These are phyloP conservation scores for Penicillium ucsense DNA, from an alignment of 495 filamentous ascomycete genomes.

Conservation along the genomic window DNA sequence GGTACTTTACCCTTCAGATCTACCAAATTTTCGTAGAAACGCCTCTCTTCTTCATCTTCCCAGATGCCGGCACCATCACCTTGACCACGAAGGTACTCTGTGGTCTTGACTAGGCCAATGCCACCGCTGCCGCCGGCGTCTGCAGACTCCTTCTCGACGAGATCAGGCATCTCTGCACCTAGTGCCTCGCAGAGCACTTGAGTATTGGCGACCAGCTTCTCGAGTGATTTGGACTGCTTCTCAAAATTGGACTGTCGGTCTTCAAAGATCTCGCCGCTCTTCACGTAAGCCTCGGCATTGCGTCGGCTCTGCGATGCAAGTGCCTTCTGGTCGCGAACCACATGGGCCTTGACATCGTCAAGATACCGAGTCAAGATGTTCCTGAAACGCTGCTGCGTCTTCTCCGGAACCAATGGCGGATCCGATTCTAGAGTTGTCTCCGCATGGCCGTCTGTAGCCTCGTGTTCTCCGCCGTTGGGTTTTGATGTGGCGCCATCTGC, in stretches of 20 bases:
- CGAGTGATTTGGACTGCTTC: conserved; percentile 80
- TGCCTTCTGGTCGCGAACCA: conserved; percentile 81
- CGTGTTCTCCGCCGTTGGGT: conserved; percentile 35
- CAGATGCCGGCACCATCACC: conserved; percentile 93
- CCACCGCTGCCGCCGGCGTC: conserved; percentile 54
- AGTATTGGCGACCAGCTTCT: conserved; percentile 82
- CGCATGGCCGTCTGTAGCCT: conserved; percentile 32
- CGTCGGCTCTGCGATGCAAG: conserved; percentile 74
- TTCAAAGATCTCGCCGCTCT: conserved; percentile 97
- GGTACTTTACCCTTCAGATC: conserved; percentile 95
- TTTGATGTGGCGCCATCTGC: conserved; percentile 67
- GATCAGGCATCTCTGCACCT: conserved; percentile 87
- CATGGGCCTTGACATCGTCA: conserved; percentile 83
- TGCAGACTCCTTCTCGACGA: conserved; percentile 70
- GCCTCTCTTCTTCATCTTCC: conserved; percentile 96
- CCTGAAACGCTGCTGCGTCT: conserved; percentile 76
- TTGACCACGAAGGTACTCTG: conserved; percentile 84
- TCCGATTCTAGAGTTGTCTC: conserved; percentile 39
- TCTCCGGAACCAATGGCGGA: conserved; percentile 60
- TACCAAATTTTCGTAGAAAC: conserved; percentile 94
- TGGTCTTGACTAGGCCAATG: conserved; percentile 89
- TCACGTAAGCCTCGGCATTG: conserved; percentile 97
- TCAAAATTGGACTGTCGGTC: conserved; percentile 95
- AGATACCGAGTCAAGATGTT: conserved; percentile 86
- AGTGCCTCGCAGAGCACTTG: conserved; percentile 83